Base-by-base conservation (phyloP, 2,329 filamentous ascomycete species). In the Basipetospora chlamydospora region DNA sequence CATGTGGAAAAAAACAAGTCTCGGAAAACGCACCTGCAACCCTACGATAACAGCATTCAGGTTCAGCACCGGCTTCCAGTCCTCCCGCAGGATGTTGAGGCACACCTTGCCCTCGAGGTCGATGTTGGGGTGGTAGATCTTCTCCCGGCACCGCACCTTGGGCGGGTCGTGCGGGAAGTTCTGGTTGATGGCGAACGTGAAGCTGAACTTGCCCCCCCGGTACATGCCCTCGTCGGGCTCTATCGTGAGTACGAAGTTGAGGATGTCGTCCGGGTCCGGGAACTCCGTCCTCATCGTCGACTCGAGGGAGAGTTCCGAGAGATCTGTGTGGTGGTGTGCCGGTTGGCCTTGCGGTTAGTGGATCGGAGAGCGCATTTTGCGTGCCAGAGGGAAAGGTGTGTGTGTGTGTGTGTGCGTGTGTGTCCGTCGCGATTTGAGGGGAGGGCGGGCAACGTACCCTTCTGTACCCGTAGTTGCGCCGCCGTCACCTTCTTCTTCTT, bases 401-500 rank as follows among this genome's bases (percentile, higher is more conserved):
- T n/a, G n/a, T n/a, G n/a, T n/a, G n/a, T n/a, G n/a, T n/a, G n/a
- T n/a, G n/a, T n/a, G n/a, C n/a, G n/a, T n/a, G n/a, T n/a, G n/a
- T 13, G 23, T 8, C 21, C 5, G 17, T 4, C 18, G 6, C 26
- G 16, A 13, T 29, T 23, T 9, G 23, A 8, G 15, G 26, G 12
- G 28, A 17, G 22, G 31, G 15, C 26, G 6, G 32, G 20, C 6
- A 50, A 21, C 54, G 38, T 62, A 92, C 88, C 90, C 73, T 94
- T 93, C 61, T 96, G 90, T 42, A 95, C 86, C 42, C 90, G 81
- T 44, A 96, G 66, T 62, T 96, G 87, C 38, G 90, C 90, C 13
- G 90, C 85, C 16, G 90, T 96, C 46, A 98, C 87, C 69, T 95
- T 96, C 74, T 95, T 96, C 73, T 95, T 96, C 67, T 86, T 94